phyloP scores from a whole-genome alignment of 805 yeast species.

The Henningerozyma blattae region DNA sequence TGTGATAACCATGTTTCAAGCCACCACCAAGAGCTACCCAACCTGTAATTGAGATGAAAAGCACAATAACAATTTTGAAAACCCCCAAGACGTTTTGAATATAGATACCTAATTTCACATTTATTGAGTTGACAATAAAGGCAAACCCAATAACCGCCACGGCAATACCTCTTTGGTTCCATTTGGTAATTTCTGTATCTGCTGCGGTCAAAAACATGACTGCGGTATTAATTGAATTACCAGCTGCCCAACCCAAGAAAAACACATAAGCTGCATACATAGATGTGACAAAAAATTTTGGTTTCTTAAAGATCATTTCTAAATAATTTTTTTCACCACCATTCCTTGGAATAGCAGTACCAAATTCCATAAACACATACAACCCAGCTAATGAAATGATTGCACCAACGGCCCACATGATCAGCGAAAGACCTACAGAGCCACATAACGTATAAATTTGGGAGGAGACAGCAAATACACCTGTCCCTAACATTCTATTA shows the following conservation, averaged over 20 bases:
- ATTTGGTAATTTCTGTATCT: conserved; percentile 48
- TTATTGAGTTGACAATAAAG: conserved; percentile 46
- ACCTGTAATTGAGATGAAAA: conserved; percentile 63
- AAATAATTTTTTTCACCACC: conserved; percentile 82
- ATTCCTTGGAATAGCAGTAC: conserved; percentile 64
- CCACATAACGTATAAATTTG: conserved; percentile 40
- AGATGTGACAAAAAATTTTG: conserved; percentile 54
- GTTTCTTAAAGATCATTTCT: conserved; percentile 58
- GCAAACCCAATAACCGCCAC: conserved; percentile 63
- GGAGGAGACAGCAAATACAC: conserved; percentile 62
- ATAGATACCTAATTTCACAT: conserved; percentile 54
- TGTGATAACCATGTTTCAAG: conserved; percentile 36
- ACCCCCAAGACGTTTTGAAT: conserved; percentile 56
- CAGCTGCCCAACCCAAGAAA: conserved; percentile 77
- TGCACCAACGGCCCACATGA: conserved; percentile 71
- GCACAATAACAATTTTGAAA: conserved; percentile 60
- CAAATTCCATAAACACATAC: conserved; percentile 70
- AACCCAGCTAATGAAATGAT: conserved; percentile 53
- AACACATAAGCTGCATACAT: conserved; percentile 61
- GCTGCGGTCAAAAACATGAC: conserved; percentile 70
- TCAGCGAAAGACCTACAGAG: conserved; percentile 60
- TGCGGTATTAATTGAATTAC: conserved; percentile 72
- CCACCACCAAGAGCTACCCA: conserved; percentile 78
- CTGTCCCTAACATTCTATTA: conserved; percentile 66
- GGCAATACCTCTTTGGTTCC: conserved; percentile 73